Conservation (phyloP, 257 asterid genomes). For the Sherardia arvensis region DNA sequence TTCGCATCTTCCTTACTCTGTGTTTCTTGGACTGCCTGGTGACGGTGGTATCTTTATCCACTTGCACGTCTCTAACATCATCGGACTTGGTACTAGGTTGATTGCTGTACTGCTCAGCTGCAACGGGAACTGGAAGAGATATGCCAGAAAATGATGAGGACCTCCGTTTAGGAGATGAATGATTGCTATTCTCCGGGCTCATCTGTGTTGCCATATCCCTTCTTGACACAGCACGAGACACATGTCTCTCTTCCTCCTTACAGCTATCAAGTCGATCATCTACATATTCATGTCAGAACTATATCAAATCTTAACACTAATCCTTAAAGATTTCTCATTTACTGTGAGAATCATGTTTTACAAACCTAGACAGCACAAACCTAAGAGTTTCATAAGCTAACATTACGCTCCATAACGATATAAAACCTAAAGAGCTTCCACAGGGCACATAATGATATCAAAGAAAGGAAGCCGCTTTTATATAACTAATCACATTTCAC, state of each 20-base stretch:
- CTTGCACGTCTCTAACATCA: constrained; percentile 69
- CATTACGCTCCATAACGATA: neutral
- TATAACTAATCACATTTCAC: too few species aligned
- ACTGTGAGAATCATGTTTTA: too few species aligned
- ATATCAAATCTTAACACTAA: too few species aligned
- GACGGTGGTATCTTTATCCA: constrained; percentile 50
- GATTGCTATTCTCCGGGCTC: constrained; percentile 67
- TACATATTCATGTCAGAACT: constrained; percentile 16
- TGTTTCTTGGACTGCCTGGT: constrained; percentile 31
- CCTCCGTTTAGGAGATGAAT: constrained; percentile 45
- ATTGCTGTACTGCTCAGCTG: constrained; percentile 17
- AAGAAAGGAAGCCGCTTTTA: neutral
- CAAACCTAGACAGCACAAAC: neutral
- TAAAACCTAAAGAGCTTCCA: neutral
- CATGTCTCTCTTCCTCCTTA: constrained; percentile 32
- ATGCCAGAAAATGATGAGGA: constrained; percentile 31
- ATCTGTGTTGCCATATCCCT: constrained; percentile 92
- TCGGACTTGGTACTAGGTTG: constrained; percentile 32
- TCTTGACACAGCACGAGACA: constrained; percentile 30
- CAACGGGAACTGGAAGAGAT: constrained; percentile 24
- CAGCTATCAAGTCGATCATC: constrained; percentile 32
- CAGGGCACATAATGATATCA: neutral
- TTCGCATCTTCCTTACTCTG: constrained; percentile 19
- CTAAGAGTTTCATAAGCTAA: neutral
- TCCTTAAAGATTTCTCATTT: too few species aligned